Percentiles rank a stretch among this genome's conserved stretches.
These are phyloP conservation scores for Coniferiporia weirii DNA, from an alignment of 1,284 basidiomycete genomes.

Conservation along the genomic window DNA sequence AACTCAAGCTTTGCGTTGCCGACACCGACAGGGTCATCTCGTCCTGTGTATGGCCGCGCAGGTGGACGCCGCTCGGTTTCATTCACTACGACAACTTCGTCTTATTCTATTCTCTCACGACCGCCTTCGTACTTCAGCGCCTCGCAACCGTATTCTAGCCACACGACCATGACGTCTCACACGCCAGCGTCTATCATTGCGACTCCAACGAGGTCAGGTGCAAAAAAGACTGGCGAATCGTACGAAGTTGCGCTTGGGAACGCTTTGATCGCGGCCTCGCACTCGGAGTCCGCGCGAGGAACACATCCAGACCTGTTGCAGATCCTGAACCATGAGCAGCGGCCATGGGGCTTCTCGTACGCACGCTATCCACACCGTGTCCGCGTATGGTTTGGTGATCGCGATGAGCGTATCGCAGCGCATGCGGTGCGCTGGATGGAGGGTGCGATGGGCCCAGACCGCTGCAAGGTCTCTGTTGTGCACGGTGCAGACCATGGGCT, in stretches of 20 bases:
- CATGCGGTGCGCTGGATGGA: constrained; percentile 90
- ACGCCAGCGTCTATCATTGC: constrained; percentile 44
- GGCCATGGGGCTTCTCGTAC: constrained; percentile 83
- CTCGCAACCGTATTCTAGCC: constrained; percentile 13
- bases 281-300: constrained; percentile 89
- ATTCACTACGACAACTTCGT: constrained; percentile 38
- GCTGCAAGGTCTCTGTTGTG: constrained; percentile 77
- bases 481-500: constrained; percentile 87
- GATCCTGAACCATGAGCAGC: constrained; percentile 82
- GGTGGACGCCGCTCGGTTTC: constrained; percentile 62
- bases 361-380: constrained; percentile 73
- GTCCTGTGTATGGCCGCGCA: constrained; percentile 29
- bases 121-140: constrained; percentile 13
- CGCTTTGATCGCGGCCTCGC: constrained; percentile 88
- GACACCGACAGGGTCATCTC: constrained; percentile 1
- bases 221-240: constrained; percentile 33
- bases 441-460: constrained; percentile 69
- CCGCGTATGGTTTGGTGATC: constrained; percentile 89
- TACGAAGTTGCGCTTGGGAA: constrained; percentile 74
- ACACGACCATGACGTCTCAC: constrained; percentile 10
- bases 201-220: constrained; percentile 21
- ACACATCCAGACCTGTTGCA: constrained; percentile 87
- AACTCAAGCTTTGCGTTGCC: neutral
- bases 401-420: constrained; percentile 89
- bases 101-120: constrained; percentile 9